A percentile compares a stretch with the other conserved stretches of the same genome.
Conservation (phyloP, 1,284 basidiomycete genomes). For the Tilletiaria anomala region DNA sequence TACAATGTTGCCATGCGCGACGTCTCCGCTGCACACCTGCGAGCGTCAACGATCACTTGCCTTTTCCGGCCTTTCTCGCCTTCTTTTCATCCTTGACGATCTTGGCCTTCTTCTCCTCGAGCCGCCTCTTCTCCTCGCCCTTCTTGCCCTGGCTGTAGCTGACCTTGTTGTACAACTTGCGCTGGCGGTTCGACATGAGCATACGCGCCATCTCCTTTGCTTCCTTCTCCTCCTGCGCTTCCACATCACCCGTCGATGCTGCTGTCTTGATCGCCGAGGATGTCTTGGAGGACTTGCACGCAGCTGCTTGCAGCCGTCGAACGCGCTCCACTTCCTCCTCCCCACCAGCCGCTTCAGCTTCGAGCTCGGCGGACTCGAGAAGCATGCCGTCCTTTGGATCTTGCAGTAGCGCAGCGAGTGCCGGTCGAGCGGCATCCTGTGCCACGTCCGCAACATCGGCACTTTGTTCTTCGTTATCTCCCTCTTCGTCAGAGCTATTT, state of each 20-base stretch:
- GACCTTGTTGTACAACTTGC: conserved; percentile 90
- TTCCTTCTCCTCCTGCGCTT: conserved; percentile 54
- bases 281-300: conserved; percentile 17
- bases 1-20: no score
- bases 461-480: conserved; percentile 23
- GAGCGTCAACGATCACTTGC: no score
- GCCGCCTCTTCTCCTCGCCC: conserved; percentile 48
- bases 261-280: conserved; percentile 9
- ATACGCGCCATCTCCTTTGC: conserved; percentile 65
- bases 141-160: conserved; percentile 72
- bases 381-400: conserved; percentile 51
- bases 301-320: conserved; percentile 33
- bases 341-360: conserved; percentile 76
- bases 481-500: conserved; percentile 20
- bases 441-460: conserved; percentile 39
- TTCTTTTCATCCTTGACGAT: conserved; percentile 5
- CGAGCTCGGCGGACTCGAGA: conserved; percentile 75
- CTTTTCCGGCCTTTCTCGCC: conserved; percentile 3
- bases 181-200: conserved; percentile 94
- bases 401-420: conserved; percentile 44
- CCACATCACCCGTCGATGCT: conserved; percentile 6
- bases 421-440: conserved; percentile 11
- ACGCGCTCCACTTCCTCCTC: conserved; percentile 68
- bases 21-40: no score
- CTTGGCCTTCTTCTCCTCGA: conserved; percentile 14